Evolutionary conservation across 257 asterid species (phyloP).

Genomic region (Gentiana straminea): DNA sequence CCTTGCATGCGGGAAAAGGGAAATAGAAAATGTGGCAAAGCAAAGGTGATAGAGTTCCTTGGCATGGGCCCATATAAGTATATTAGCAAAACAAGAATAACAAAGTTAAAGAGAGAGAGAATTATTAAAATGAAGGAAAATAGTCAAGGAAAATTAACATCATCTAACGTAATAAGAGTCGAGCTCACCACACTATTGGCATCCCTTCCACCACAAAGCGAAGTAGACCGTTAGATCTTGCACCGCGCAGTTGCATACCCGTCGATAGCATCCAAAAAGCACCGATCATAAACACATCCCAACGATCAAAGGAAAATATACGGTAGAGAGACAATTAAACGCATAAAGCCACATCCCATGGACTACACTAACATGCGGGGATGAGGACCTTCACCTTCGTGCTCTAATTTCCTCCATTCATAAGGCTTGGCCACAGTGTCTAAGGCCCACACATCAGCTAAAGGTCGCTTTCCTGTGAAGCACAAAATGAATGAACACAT

Average conservation of each 20-base stretch:
- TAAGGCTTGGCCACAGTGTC: conserved; percentile 99
- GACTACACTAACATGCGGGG: conserved; percentile 85
- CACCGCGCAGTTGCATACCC: conserved; percentile 99
- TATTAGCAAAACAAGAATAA: neutral
- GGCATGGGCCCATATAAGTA: neutral
- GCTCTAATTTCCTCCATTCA: conserved; percentile 99
- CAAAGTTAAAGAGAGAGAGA: no score
- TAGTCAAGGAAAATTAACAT: neutral
- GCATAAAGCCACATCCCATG: no score
- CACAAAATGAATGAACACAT: conserved; percentile 16
- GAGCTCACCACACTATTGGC: conserved; percentile 89
- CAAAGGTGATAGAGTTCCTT: neutral
- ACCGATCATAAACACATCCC: conserved; percentile 6
- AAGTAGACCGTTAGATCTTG: conserved; percentile 99
- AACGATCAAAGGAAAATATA: neutral
- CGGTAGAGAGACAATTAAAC: no score
- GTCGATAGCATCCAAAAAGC: conserved; percentile 9
- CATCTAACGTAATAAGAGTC: neutral
- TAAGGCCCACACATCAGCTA: conserved; percentile 99
- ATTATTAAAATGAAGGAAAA: conserved; percentile 3
- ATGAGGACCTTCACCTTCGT: conserved; percentile 99
- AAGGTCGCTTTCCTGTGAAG: conserved; percentile 80
- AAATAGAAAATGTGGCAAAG: neutral
- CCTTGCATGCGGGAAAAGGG: no score
- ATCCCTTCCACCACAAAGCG: conserved; percentile 99